These are phyloP conservation scores for Papiliotrema terrestris DNA, from an alignment of 1,284 basidiomycete species.

Conservation along the genomic window DNA sequence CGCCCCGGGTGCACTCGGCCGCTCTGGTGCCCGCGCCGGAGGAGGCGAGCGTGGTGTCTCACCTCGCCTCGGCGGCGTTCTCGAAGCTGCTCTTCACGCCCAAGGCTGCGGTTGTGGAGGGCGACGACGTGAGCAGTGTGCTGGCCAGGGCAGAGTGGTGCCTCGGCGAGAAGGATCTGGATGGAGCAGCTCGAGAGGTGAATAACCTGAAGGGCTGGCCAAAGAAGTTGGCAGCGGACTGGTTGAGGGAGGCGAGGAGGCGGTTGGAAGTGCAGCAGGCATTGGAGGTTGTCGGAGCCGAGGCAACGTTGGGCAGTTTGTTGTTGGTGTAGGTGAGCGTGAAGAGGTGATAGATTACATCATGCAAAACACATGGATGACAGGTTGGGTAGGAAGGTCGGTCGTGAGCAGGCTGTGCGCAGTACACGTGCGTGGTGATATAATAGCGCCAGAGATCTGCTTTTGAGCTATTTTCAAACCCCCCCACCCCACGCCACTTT, in stretches of 20 bases:
- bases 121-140: conserved; percentile 79
- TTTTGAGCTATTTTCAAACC: not conserved
- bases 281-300: conserved; percentile 80
- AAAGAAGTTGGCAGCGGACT: conserved; percentile 77
- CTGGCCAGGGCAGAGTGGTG: conserved; percentile 86
- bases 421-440: no score
- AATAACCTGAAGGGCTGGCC: conserved; percentile 87
- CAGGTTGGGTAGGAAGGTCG: not conserved
- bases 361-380: not conserved
- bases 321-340: conserved; percentile 45
- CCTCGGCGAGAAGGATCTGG: conserved; percentile 87
- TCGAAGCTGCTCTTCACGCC: conserved; percentile 75
- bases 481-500: no score
- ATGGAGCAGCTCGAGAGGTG: conserved; percentile 83
- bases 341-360: no score
- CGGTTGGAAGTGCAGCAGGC: conserved; percentile 91
- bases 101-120: conserved; percentile 64
- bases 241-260: conserved; percentile 84
- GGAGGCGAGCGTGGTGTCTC: conserved; percentile 80
- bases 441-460: no score
- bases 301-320: conserved; percentile 62
- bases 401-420: not conserved
- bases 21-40: conserved; percentile 72
- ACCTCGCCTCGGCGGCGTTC: conserved; percentile 74
- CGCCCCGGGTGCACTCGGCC: conserved; percentile 78